These are phyloP conservation scores for Blastomyces gilchristii DNA, from an alignment of 2,329 filamentous ascomycete genomes.

Conservation along the genomic window DNA sequence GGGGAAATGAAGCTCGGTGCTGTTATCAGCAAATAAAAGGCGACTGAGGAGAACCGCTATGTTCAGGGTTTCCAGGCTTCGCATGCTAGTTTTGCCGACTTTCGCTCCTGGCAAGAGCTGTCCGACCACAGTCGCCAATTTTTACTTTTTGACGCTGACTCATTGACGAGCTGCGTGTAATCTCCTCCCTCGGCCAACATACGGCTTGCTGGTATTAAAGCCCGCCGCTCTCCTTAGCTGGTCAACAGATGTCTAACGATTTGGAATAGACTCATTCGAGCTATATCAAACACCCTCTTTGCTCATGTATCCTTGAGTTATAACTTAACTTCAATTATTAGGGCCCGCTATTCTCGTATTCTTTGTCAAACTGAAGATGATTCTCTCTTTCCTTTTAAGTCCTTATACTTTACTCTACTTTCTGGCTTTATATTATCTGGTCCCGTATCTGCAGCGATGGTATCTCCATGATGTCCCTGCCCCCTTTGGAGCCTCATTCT, in stretches of 20 bases:
- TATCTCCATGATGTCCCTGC: slow-evolving; percentile 43
- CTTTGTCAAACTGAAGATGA: slow-evolving; percentile 18
- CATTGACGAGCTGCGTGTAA: neutral
- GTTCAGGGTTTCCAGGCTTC: neutral
- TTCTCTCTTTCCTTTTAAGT: slow-evolving; percentile 23
- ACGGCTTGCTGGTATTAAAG: neutral
- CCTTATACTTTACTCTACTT: slow-evolving; percentile 40
- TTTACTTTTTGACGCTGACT: neutral
- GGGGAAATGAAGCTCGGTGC: neutral
- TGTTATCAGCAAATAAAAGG: neutral
- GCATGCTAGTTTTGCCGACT: neutral
- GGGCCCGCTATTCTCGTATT: too few species aligned
- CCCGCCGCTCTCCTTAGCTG: neutral
- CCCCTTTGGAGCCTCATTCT: slow-evolving; percentile 52
- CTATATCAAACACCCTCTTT: too few species aligned
- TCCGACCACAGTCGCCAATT: neutral
- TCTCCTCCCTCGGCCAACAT: neutral
- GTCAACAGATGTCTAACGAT: too few species aligned
- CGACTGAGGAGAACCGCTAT: neutral
- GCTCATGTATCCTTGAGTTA: too few species aligned
- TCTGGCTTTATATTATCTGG: slow-evolving; percentile 45
- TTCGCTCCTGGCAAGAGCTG: neutral
- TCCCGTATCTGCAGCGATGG: slow-evolving; percentile 45
- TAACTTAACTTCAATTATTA: too few species aligned
- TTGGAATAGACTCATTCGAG: too few species aligned